Conservation (phyloP, 352 stramenopile genomes). For the Globisporangium camurandrum region DNA sequence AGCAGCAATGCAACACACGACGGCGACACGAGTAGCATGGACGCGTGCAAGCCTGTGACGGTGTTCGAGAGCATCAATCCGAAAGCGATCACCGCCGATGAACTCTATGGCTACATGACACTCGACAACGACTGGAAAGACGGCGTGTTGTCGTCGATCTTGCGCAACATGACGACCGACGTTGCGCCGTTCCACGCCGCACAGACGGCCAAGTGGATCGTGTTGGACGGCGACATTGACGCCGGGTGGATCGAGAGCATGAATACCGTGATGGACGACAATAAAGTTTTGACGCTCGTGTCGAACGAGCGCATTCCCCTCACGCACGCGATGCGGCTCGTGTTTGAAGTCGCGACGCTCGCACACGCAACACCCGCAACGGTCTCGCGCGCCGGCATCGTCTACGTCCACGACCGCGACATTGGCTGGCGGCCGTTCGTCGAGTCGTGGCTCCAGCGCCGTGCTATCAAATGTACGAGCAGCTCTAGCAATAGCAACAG, state of each 20-base stretch:
- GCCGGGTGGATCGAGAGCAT: constrained; percentile 93
- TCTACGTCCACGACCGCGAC: constrained; percentile 92
- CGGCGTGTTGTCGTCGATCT: constrained; percentile 93
- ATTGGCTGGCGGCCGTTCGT: constrained; percentile 92
- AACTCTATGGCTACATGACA: constrained; percentile 95
- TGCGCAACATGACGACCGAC: constrained; percentile 96
- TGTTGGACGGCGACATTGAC: constrained; percentile 94
- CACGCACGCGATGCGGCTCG: constrained; percentile 92
- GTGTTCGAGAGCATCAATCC: constrained; percentile 95
- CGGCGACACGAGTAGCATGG: constrained; percentile 45
- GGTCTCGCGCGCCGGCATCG: constrained; percentile 94
- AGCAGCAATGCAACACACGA: too few relatives aligned
- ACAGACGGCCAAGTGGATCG: constrained; percentile 87
- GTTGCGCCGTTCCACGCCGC: constrained; percentile 73
- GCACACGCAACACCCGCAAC: constrained; percentile 95
- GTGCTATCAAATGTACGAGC: too few relatives aligned
- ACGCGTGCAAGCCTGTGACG: constrained; percentile 84
- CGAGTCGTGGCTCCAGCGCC: constrained; percentile 89
- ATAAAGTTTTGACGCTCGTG: constrained; percentile 94
- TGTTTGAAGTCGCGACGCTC: constrained; percentile 97
- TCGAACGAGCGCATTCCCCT: constrained; percentile 96
- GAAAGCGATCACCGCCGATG: constrained; percentile 90
- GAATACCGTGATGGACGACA: constrained; percentile 90
- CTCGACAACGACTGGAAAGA: constrained; percentile 98
- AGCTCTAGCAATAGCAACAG: too few relatives aligned